A percentile compares a stretch with the other conserved stretches of the same genome.
Evolutionary conservation across 2,329 filamentous ascomycete genomes (phyloP).

Genomic region (Microdochium nivale): DNA sequence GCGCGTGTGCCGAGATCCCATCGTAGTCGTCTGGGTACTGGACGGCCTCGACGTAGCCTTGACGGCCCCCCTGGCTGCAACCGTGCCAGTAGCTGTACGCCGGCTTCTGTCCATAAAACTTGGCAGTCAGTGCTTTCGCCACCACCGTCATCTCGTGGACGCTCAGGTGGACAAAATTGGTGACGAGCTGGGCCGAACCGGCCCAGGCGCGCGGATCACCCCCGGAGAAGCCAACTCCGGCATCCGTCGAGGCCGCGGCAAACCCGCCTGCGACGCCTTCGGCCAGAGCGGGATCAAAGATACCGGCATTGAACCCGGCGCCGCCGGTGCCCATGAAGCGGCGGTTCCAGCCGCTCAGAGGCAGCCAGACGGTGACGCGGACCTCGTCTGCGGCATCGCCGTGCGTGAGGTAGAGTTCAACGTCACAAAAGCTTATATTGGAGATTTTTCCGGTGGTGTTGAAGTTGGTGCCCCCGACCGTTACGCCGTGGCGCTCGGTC

Average conservation of each 20-base stretch:
- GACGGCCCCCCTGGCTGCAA: constrained; percentile 46
- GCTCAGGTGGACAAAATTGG: constrained; percentile 24
- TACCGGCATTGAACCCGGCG: constrained; percentile 10
- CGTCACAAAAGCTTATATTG: constrained; percentile 11
- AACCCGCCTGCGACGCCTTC: constrained; percentile 10
- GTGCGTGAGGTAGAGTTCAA: constrained; percentile 14
- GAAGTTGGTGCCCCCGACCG: constrained; percentile 6
- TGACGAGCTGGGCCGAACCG: constrained; percentile 11
- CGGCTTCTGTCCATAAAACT: constrained; percentile 35
- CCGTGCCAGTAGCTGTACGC: constrained; percentile 44
- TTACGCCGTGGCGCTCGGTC: constrained; percentile 12
- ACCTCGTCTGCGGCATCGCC: constrained; percentile 11
- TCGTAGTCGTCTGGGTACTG: constrained; percentile 44
- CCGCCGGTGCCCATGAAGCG: constrained; percentile 14
- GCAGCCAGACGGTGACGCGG: constrained; percentile 11
- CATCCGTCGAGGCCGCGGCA: constrained; percentile 12
- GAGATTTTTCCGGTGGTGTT: constrained; percentile 7
- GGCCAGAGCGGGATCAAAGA: constrained; percentile 8
- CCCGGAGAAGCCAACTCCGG: constrained; percentile 6
- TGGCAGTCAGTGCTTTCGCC: constrained; percentile 35
- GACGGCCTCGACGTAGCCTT: constrained; percentile 42
- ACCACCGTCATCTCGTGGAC: constrained; percentile 37
- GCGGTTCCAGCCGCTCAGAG: constrained; percentile 13
- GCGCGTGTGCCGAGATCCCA: constrained; percentile 35
- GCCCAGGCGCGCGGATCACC: constrained; percentile 10